A percentile compares a stretch with the other conserved stretches of the same genome.
These are phyloP conservation scores for Tolypocladium nubicola DNA, from an alignment of 2,329 filamentous ascomycete species.

Conservation along the genomic window DNA sequence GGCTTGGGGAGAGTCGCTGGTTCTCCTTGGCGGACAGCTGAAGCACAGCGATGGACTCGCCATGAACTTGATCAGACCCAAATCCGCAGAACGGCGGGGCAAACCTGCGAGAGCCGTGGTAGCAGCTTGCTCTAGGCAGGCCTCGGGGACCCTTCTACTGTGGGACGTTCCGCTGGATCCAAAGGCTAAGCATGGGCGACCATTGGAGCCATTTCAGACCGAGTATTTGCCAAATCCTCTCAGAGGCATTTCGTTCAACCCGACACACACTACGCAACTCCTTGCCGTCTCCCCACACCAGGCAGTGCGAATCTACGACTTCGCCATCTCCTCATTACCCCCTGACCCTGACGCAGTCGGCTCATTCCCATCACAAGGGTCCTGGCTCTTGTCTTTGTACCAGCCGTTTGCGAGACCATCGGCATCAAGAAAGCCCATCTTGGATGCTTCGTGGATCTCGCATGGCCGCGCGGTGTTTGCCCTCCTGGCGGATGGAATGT, in stretches of 20 bases:
- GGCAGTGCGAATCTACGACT: conserved; percentile 53
- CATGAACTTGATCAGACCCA: conserved; percentile 38
- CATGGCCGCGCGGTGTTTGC: conserved; percentile 48
- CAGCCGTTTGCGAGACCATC: conserved; percentile 41
- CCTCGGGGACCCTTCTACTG: conserved; percentile 45
- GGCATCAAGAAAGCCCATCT: conserved; percentile 44
- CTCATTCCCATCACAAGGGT: conserved; percentile 46
- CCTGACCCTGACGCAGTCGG: conserved; percentile 39
- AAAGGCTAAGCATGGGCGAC: conserved; percentile 17
- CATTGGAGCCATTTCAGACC: conserved; percentile 45
- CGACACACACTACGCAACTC: conserved; percentile 46
- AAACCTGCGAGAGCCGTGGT: conserved; percentile 38
- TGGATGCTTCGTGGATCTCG: conserved; percentile 52
- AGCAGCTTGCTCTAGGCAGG: conserved; percentile 48
- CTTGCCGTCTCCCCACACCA: conserved; percentile 44
- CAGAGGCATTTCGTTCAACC: conserved; percentile 49
- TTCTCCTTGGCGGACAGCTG: conserved; percentile 41
- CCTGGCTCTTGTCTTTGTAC: conserved; percentile 54
- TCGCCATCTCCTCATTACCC: conserved; percentile 39
- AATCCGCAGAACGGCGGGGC: conserved; percentile 25
- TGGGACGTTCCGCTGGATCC: conserved; percentile 45
- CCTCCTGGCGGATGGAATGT: conserved; percentile 52
- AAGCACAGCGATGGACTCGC: conserved; percentile 44
- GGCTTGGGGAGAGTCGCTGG: conserved; percentile 51
- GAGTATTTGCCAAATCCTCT: conserved; percentile 47